Base-by-base conservation (phyloP, 805 yeast species). In the Candida silvicultrix region DNA sequence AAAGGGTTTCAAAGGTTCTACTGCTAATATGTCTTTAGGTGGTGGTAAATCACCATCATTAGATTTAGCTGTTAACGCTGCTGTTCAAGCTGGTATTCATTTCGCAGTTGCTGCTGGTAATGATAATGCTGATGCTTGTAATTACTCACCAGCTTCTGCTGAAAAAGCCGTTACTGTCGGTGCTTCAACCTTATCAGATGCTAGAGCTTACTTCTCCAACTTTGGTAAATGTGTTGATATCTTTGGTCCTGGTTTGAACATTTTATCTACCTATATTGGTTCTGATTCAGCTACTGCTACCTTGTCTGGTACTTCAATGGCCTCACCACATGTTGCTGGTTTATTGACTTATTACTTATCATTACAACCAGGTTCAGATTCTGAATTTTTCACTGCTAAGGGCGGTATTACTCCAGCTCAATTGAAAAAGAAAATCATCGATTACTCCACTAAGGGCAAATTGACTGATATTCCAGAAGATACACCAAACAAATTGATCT, bases 91-190 rank as follows among this genome's bases (percentile, higher is more conserved):
- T 29, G 97, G 97, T 58, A 69, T 92, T 49, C 94, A 88, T 64
- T 85, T 92, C 64, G 95, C 96, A 34, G 96, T 89, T 53, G 97
- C 98, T 43, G 97, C 97, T 28, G 98, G 97, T 70, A 90, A 92
- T 66, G 95, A 86, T 62, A 84, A 86, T 64, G 86, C 82, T 57
- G 95, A 90, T 65, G 96, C 98, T 46, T 92, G 98, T 76, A 78
- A 81, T 65, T 78, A 81, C 45, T 89, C 97, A 5, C 98, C 98
- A 44, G 96, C 97, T 41, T 75, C 89, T 46, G 90, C 95, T 41
- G 83, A 75, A 53, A 77, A 77, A 46, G 88, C 96, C 40, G 78
- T 92, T 59, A 88, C 97, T 41, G 98, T 92, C 43, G 99, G 97
- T 65, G 98, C 99, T 20, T 83, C 96, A 12, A 85, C 95, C 47